These are phyloP conservation scores for Dictyophora rubrovolvata DNA, from an alignment of 768 basidiomycete genomes.

Conservation along the genomic window DNA sequence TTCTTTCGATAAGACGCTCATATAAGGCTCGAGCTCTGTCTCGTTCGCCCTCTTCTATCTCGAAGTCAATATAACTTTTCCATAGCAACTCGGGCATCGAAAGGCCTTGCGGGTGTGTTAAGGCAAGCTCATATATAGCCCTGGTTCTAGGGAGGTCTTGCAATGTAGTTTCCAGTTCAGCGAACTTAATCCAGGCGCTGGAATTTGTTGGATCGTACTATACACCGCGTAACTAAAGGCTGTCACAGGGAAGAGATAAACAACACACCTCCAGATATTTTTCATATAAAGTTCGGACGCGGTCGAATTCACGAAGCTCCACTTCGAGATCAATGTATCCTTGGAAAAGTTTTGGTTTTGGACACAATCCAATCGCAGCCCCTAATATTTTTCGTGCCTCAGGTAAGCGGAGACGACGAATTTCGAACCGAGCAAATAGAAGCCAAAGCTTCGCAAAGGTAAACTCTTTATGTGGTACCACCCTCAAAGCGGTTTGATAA, in stretches of 20 bases:
- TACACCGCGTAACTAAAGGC: background rate
- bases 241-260: background rate
- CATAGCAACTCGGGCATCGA: conserved; percentile 93
- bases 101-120: conserved; percentile 60
- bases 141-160: conserved; percentile 84
- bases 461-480: conserved; percentile 93
- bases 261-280: conserved; percentile 82
- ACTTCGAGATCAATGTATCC: conserved; percentile 92
- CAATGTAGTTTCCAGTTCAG: conserved; percentile 80
- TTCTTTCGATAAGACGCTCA: conserved; percentile 74
- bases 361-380: conserved; percentile 87
- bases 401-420: conserved; percentile 68
- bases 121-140: conserved; percentile 88
- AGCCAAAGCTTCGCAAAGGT: conserved; percentile 98
- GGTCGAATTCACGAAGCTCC: conserved; percentile 93
- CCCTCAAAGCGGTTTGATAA: conserved; percentile 78
- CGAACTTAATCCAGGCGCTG: conserved; percentile 92
- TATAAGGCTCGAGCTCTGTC: conserved; percentile 77
- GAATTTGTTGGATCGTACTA: conserved; percentile 88
- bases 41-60: conserved; percentile 87
- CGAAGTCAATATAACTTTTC: conserved; percentile 97
- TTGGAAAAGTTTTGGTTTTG: conserved; percentile 92
- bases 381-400: conserved; percentile 88
- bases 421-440: conserved; percentile 85
- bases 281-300: conserved; percentile 83